phyloP scores from a whole-genome alignment of 768 basidiomycete genomes.

The Phanerodontia chrysosporium region DNA sequence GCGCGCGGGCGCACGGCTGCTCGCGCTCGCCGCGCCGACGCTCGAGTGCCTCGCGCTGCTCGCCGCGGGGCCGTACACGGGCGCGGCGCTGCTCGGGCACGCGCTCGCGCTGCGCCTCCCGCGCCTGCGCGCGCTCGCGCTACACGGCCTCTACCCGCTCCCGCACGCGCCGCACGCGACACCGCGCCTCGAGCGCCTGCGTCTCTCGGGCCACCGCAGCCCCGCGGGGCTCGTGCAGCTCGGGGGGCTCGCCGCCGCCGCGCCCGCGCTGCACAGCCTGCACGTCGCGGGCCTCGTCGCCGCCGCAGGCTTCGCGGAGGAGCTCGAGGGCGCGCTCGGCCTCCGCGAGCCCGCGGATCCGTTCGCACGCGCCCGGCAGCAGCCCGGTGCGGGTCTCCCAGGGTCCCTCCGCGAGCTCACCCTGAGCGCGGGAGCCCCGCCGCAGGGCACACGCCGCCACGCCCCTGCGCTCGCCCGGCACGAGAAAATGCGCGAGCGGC shows the following conservation, averaged over 20 bases:
- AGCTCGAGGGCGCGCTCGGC: slow-evolving; percentile 29
- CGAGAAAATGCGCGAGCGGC: slow-evolving; percentile 5
- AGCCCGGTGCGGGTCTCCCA: slow-evolving; percentile 2
- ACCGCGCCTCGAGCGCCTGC: slow-evolving; percentile 38
- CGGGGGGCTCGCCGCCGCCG: slow-evolving; percentile 34
- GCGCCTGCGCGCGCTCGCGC: slow-evolving; percentile 34
- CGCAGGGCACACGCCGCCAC: neutral
- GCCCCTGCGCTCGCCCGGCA: neutral
- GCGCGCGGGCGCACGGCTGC: slow-evolving; percentile 28
- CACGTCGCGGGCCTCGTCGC: slow-evolving; percentile 39
- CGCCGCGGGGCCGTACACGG: slow-evolving; percentile 27
- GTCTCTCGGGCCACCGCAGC: slow-evolving; percentile 46
- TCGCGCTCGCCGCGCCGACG: slow-evolving; percentile 36
- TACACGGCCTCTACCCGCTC: slow-evolving; percentile 49
- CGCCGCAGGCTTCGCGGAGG: slow-evolving; percentile 38
- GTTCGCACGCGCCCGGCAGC: neutral
- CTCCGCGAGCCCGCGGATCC: neutral
- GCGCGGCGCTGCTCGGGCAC: slow-evolving; percentile 37
- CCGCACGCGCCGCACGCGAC: slow-evolving; percentile 29
- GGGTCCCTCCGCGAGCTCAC: neutral
- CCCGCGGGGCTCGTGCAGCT: slow-evolving; percentile 43
- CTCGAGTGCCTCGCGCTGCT: slow-evolving; percentile 39
- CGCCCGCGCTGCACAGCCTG: slow-evolving; percentile 36
- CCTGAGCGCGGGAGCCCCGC: slow-evolving; percentile 6
- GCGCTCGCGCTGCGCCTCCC: slow-evolving; percentile 42